These are phyloP conservation scores for Fusarium sp. DNA, from an alignment of 2,329 filamentous ascomycete species.

Conservation along the genomic window DNA sequence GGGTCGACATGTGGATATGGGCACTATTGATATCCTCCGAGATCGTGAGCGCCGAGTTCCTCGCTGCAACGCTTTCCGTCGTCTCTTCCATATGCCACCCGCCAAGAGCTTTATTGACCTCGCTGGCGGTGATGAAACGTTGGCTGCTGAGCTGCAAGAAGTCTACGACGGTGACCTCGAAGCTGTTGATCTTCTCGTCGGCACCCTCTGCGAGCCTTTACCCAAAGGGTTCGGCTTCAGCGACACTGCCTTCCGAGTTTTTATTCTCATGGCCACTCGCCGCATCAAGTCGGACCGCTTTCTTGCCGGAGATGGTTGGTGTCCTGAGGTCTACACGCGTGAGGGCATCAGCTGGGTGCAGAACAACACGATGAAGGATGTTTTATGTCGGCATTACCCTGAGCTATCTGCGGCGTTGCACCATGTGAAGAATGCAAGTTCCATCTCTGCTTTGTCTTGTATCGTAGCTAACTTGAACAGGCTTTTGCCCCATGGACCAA, in stretches of 20 bases:
- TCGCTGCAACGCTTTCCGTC: slow-evolving; percentile 26
- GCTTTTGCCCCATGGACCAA: slow-evolving; percentile 27
- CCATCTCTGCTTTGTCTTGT: accelerated
- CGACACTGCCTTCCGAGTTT: slow-evolving; percentile 23
- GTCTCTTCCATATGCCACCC: slow-evolving; percentile 17
- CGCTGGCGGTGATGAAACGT: slow-evolving; percentile 10
- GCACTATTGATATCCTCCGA: slow-evolving; percentile 27
- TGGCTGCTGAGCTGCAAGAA: slow-evolving; percentile 14
- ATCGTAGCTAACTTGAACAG: background rate
- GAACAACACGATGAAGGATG: slow-evolving; percentile 27
- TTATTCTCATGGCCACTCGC: slow-evolving; percentile 23
- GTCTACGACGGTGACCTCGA: slow-evolving; percentile 15
- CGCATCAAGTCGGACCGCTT: slow-evolving; percentile 30
- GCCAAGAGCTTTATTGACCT: slow-evolving; percentile 17
- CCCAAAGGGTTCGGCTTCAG: slow-evolving; percentile 24
- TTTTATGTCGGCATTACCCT: slow-evolving; percentile 24
- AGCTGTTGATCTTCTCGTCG: slow-evolving; percentile 11
- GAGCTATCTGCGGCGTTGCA: slow-evolving; percentile 20
- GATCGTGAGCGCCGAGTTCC: slow-evolving; percentile 26
- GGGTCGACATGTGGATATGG: slow-evolving; percentile 17
- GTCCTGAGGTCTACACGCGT: slow-evolving; percentile 23
- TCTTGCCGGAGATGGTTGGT: slow-evolving; percentile 24
- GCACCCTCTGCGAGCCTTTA: slow-evolving; percentile 17
- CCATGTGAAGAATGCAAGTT: slow-evolving; percentile 14
- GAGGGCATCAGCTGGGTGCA: slow-evolving; percentile 29